Evolutionary conservation across 495 filamentous ascomycete genomes (phyloP).

Genomic region (Lepraria neglecta): DNA sequence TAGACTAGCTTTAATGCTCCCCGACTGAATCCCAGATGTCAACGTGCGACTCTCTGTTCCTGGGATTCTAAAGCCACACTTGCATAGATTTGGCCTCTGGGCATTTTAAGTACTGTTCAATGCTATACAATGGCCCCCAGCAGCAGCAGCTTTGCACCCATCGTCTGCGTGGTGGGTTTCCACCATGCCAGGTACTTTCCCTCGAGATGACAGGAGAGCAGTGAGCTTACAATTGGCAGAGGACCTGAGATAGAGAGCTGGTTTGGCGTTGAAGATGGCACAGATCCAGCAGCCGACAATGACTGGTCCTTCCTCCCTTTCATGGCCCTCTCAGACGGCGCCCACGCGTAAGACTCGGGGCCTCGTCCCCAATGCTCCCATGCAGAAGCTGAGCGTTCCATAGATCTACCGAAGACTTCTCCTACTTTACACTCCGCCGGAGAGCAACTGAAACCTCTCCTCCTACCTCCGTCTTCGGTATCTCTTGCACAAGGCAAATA

Average conservation of each 20-base stretch:
- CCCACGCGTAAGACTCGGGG: conserved; percentile 66
- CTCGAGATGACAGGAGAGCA: neutral
- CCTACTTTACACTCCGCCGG: conserved; percentile 88
- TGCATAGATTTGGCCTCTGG: neutral
- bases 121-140: conserved; percentile 18
- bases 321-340: conserved; percentile 95
- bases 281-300: conserved; percentile 75
- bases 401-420: conserved; percentile 89
- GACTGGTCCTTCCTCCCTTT: conserved; percentile 92
- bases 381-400: conserved; percentile 22
- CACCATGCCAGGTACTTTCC: conserved; percentile 75
- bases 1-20: neutral
- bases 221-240: conserved; percentile 38
- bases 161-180: conserved; percentile 92
- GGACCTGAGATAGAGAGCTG: conserved; percentile 92
- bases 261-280: conserved; percentile 72
- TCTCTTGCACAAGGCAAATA: conserved; percentile 88
- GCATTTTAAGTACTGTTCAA: neutral
- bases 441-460: conserved; percentile 50
- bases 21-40: neutral
- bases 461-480: conserved; percentile 89
- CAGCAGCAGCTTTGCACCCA: conserved; percentile 30
- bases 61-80: neutral
- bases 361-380: neutral
- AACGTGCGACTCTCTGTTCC: neutral